phyloP scores from a whole-genome alignment of 148 eudicot genomes.

The Limonium bicolor region DNA sequence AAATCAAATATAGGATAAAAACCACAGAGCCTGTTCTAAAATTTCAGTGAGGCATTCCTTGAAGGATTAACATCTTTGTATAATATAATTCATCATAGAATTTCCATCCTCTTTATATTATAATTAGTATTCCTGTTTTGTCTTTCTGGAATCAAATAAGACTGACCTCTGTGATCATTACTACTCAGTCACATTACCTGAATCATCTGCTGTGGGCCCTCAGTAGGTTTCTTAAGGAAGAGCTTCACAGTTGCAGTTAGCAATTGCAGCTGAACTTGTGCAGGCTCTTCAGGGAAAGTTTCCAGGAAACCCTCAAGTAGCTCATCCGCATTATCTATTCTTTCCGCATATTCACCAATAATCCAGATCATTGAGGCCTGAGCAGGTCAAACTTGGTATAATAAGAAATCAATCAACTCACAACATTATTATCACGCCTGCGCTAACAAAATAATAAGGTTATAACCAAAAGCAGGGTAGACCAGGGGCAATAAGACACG shows the following conservation, averaged over 20 bases:
- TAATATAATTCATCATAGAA: no score
- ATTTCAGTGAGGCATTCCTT: no score
- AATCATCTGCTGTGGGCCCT: slow-evolving; percentile 99
- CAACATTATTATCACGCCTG: neutral
- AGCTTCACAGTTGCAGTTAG: slow-evolving; percentile 94
- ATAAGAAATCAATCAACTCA: neutral
- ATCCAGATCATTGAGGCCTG: slow-evolving; percentile 99
- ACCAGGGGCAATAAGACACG: no score
- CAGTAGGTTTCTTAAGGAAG: slow-evolving; percentile 95
- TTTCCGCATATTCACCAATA: slow-evolving; percentile 97
- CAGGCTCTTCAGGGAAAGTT: slow-evolving; percentile 92
- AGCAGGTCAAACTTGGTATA: slow-evolving; percentile 3
- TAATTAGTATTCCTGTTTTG: no score
- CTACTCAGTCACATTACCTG: no score
- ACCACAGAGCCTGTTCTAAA: no score
- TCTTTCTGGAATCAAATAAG: no score
- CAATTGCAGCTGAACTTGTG: slow-evolving; percentile 92
- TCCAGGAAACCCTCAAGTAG: slow-evolving; percentile 93
- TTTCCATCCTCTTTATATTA: no score
- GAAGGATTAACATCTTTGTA: no score
- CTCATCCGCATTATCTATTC: slow-evolving; percentile 99
- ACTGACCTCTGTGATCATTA: no score
- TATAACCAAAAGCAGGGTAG: no score
- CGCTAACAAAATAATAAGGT: neutral
- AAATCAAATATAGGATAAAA: no score